Evolutionary conservation across 2,329 filamentous ascomycete species (phyloP).

Genomic region (Bipolaris zeicola): DNA sequence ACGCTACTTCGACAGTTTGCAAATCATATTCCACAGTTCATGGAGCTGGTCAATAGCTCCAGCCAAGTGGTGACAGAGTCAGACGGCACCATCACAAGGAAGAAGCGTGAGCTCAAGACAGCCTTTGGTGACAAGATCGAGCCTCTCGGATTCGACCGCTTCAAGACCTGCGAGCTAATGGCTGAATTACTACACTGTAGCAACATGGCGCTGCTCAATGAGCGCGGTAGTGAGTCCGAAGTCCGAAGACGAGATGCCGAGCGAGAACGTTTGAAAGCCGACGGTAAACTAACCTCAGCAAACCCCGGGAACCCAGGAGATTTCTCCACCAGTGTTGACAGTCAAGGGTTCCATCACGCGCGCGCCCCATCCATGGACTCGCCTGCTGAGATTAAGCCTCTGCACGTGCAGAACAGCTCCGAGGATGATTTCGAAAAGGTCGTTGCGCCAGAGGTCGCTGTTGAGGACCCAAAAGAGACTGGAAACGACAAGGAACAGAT

Average conservation of each 20-base stretch:
- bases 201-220: constrained; percentile 96
- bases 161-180: constrained; percentile 99
- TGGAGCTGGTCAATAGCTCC: constrained; percentile 82
- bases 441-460: constrained; percentile 68
- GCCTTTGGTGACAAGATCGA: constrained; percentile 92
- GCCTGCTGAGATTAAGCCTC: constrained; percentile 69
- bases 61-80: constrained; percentile 63
- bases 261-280: constrained; percentile 75
- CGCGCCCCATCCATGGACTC: constrained; percentile 56
- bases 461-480: constrained; percentile 62
- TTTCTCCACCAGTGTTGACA: constrained; percentile 59
- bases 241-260: constrained; percentile 80
- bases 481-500: constrained; percentile 59
- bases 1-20: constrained; percentile 88
- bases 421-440: constrained; percentile 97
- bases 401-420: constrained; percentile 79
- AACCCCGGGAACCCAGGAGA: constrained; percentile 62
- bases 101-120: constrained; percentile 76
- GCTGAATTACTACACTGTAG: constrained; percentile 96
- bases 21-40: constrained; percentile 89
- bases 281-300: constrained; percentile 72
- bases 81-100: constrained; percentile 64
- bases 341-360: constrained; percentile 58
- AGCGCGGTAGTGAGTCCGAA: constrained; percentile 85
- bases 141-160: constrained; percentile 93